A percentile compares a stretch with the other conserved stretches of the same genome.
Conservation (phyloP, 2,329 filamentous ascomycete genomes). For the Conoideocrella luteorostrata region DNA sequence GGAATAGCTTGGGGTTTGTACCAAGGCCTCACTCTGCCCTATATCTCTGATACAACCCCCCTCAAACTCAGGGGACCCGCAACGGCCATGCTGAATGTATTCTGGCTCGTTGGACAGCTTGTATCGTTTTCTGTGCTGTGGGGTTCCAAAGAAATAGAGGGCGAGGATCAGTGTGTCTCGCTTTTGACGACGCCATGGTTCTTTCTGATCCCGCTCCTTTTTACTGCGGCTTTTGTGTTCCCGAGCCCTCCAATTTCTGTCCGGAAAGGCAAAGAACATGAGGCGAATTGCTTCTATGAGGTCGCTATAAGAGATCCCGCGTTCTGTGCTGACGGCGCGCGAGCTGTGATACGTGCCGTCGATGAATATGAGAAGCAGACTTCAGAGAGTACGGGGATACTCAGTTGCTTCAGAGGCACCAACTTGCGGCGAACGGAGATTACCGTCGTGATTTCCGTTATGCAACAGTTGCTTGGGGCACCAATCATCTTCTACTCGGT, state of each 20-base stretch:
- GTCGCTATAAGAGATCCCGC: neutral
- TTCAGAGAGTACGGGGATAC: neutral
- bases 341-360: neutral
- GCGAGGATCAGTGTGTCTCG: neutral
- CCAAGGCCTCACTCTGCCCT: constrained; percentile 3
- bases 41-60: constrained; percentile 3
- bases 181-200: neutral
- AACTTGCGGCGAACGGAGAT: constrained; percentile 30
- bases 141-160: neutral
- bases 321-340: neutral
- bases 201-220: neutral
- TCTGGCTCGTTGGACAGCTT: constrained; percentile 3
- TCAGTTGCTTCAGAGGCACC: constrained; percentile 2
- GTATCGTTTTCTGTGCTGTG: neutral
- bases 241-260: neutral
- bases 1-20: constrained; percentile 3
- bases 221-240: neutral
- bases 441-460: constrained; percentile 43
- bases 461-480: constrained; percentile 46
- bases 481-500: constrained; percentile 47
- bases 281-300: neutral
- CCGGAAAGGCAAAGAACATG: neutral
- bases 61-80: neutral
- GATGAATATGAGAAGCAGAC: neutral
- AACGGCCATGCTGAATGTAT: constrained; percentile 4